Percentiles rank a stretch among this genome's conserved stretches.
Conservation (phyloP, 140 eudicot genomes). For the Senecio squalidus region DNA sequence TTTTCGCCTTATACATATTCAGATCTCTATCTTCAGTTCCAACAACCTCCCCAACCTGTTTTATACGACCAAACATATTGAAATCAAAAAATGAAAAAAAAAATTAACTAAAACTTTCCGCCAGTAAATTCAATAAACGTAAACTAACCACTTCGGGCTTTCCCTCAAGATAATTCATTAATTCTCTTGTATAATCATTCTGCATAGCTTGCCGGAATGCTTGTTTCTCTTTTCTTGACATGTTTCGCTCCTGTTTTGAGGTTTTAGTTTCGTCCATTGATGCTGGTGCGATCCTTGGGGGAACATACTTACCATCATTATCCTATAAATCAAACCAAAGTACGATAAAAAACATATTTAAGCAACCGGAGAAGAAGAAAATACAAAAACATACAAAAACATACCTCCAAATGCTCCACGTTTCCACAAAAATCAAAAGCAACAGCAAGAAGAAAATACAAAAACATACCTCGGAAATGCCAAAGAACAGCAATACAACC, state of each 20-base stretch:
- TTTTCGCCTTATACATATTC: conserved; percentile 25
- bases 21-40: no score
- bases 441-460: no score
- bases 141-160: conserved; percentile 80
- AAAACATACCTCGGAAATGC: no score
- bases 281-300: conserved; percentile 64
- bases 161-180: conserved; percentile 72
- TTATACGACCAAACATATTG: neutral
- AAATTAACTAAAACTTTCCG: neutral
- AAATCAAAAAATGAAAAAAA: conserved; percentile 1
- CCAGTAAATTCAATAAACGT: neutral
- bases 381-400: no score
- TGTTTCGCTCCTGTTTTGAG: conserved; percentile 68
- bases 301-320: conserved; percentile 52
- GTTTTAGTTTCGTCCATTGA: conserved; percentile 64
- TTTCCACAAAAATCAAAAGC: no score
- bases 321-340: conserved; percentile 42
- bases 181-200: conserved; percentile 45
- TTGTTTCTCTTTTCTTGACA: conserved; percentile 53
- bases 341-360: neutral
- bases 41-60: conserved; percentile 58
- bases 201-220: conserved; percentile 38
- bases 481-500: no score
- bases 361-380: no score
- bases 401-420: no score